phyloP scores from a whole-genome alignment of 106 monocot species.

The Allium sativum region DNA sequence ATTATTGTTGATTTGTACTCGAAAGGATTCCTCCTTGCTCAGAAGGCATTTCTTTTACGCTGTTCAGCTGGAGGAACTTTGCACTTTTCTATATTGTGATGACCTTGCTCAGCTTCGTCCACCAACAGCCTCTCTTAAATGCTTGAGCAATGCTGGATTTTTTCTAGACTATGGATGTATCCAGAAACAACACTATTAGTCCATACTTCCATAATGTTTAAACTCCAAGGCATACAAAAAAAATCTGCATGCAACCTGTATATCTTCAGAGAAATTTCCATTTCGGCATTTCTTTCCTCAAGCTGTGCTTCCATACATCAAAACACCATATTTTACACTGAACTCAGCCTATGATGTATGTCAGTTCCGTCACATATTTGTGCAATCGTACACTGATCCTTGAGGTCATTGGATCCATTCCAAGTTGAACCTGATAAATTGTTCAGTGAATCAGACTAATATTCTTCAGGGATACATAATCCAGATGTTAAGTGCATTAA shows the following conservation, averaged over 20 bases:
- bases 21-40: constrained; percentile 53
- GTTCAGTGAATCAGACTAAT: constrained; percentile 37
- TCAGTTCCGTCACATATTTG: constrained; percentile 77
- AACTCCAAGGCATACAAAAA: constrained; percentile 35
- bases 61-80: constrained; percentile 92
- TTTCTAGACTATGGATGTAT: constrained; percentile 76
- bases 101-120: constrained; percentile 36
- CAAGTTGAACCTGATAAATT: constrained; percentile 40
- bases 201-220: constrained; percentile 26
- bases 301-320: constrained; percentile 39
- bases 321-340: constrained; percentile 70
- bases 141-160: constrained; percentile 91
- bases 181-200: constrained; percentile 46
- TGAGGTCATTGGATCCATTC: constrained; percentile 54
- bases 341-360: constrained; percentile 87
- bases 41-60: constrained; percentile 86
- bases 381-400: constrained; percentile 64
- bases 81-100: constrained; percentile 78
- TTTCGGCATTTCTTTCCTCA: constrained; percentile 87
- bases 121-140: constrained; percentile 44
- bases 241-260: constrained; percentile 43
- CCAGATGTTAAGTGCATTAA: constrained; percentile 47
- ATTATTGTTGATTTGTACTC: constrained; percentile 54
- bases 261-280: constrained; percentile 15
- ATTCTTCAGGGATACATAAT: constrained; percentile 56